A percentile compares a stretch with the other conserved stretches of the same genome.
These are phyloP conservation scores for Schizophyllum commune DNA, from an alignment of 1,284 basidiomycete genomes.

Conservation along the genomic window DNA sequence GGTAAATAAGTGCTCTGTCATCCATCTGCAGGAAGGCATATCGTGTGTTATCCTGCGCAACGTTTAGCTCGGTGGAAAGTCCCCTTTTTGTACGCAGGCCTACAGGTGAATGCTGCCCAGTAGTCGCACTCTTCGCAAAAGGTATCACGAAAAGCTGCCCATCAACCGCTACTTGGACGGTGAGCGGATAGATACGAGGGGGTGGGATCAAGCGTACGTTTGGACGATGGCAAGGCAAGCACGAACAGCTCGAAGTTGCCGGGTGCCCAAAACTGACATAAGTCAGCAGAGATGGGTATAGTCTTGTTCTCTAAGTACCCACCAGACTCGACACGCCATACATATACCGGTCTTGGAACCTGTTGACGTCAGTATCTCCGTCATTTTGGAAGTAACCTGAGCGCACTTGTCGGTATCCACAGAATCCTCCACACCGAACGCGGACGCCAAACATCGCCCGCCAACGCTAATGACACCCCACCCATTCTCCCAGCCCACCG, in stretches of 20 bases:
- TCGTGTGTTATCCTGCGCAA: constrained; percentile 75
- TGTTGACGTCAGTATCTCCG: constrained; percentile 21
- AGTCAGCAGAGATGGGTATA: too few relatives aligned
- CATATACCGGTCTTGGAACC: constrained; percentile 84
- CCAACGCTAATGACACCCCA: constrained; percentile 93
- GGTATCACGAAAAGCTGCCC: constrained; percentile 81
- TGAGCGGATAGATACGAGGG: constrained; percentile 1
- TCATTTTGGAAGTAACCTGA: not conserved
- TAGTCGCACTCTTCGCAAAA: constrained; percentile 92
- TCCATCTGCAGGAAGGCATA: constrained; percentile 96
- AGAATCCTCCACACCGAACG: constrained; percentile 60
- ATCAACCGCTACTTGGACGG: constrained; percentile 35
- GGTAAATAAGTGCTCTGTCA: constrained; percentile 90
- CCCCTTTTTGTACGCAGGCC: constrained; percentile 7
- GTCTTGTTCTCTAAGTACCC: too few relatives aligned
- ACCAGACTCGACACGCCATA: constrained; percentile 64
- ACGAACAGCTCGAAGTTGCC: constrained; percentile 85
- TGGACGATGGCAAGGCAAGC: constrained; percentile 43
- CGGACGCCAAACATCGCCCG: constrained; percentile 77
- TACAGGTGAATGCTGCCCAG: constrained; percentile 87
- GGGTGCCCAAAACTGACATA: constrained; percentile 91
- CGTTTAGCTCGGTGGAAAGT: not conserved
- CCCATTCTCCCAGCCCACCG: constrained; percentile 87
- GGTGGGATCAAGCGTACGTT: constrained; percentile 30
- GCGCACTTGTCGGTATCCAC: constrained; percentile 49